Conservation (phyloP, 2,329 filamentous ascomycete genomes). For the Coniochaeta sp. region DNA sequence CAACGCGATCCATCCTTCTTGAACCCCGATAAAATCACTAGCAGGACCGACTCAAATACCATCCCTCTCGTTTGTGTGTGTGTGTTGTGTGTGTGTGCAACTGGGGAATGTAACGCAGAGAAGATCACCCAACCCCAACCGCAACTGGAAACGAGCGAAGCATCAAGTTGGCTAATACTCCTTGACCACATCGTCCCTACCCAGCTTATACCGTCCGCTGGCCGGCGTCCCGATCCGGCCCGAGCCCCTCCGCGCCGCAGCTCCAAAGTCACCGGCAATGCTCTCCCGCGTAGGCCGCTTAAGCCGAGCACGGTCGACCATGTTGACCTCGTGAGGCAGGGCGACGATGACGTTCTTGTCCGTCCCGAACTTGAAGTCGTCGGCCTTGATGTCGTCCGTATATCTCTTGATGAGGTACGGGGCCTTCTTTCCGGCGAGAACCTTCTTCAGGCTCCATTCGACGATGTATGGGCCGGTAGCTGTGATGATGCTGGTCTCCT, state of each 20-base stretch:
- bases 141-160: not conserved
- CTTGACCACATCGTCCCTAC: conserved; percentile 78
- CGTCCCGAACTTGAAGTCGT: conserved; percentile 95
- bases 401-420: conserved; percentile 97
- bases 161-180: conserved; percentile 36
- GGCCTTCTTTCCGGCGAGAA: conserved; percentile 71
- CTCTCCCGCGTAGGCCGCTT: conserved; percentile 88
- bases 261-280: conserved; percentile 57
- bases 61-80: no score
- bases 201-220: conserved; percentile 63
- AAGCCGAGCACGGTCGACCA: conserved; percentile 82
- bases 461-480: conserved; percentile 95
- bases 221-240: conserved; percentile 43
- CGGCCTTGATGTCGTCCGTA: conserved; percentile 88
- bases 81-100: no score
- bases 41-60: not conserved
- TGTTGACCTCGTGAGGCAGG: conserved; percentile 93
- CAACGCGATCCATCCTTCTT: not conserved
- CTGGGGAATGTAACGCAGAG: no score
- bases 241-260: conserved; percentile 36
- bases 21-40: not conserved
- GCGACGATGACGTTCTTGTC: conserved; percentile 99
- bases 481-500: conserved; percentile 92
- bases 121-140: no score
- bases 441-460: conserved; percentile 91